Base-by-base conservation (phyloP, 306 rosid species). In the Abrus precatorius region DNA sequence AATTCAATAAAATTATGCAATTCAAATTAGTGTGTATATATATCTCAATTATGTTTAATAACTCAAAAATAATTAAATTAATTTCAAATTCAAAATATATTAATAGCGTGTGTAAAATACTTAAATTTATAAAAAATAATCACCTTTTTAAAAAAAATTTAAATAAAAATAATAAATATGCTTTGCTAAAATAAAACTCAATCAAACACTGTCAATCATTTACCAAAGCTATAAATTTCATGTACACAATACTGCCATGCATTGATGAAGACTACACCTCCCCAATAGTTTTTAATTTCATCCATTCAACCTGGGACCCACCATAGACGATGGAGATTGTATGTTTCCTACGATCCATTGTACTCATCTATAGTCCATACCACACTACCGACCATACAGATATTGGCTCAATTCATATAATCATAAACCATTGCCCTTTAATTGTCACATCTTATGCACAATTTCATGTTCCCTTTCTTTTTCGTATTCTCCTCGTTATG, bases 241-340 rank as follows among this genome's bases (percentile, higher is more conserved):
- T 28, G 87, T 92, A 89, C 91, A 86, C 20, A 20, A 20, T 87
- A 90, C 85, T 80, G 63, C 49, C 86, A 81, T 53, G 82, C 70
- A 53, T 61, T 47, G 80, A 75, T 62, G 72, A 36, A 49, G 69
- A 54, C 29, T 6, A 76, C 84, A 77, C 70, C 76, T 20, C 56
- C 40, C 14, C 74, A 40, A 10, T 45, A 44, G 3, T 56, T 45
- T 45, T 20, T 20, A 20, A 20, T 20, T 20, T 20, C 36, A 65
- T 40, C 54, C 66, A 10, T 13, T 47, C 45, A 56, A 1, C 55
- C 2, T 1, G 50, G 71, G 82, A 30, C 85, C 82, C 85, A 76
- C 60, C 65, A 80, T 28, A 79, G 76, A 34, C 47, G 65, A 12
- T 27, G 75, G 70, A 81, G 47, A 56, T 59, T 30, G 44, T 13